Percentiles rank a stretch among this genome's conserved stretches.
phyloP scores from a whole-genome alignment of 352 stramenopile genomes.

The Phytophthora multivora region DNA sequence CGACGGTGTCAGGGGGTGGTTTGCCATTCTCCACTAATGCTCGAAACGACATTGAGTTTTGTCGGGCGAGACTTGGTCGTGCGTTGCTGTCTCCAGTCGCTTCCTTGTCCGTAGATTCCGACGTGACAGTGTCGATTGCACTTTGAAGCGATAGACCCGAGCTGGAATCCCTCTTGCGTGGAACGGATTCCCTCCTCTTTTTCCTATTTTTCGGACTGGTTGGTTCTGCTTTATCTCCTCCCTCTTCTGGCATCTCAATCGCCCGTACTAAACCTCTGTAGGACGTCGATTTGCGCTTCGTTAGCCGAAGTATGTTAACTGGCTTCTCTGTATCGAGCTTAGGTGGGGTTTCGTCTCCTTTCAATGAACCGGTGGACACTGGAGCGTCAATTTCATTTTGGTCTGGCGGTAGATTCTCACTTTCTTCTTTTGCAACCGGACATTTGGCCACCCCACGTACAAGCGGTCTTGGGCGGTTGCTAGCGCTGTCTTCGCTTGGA shows the following conservation, averaged over 20 bases:
- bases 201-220: slow-evolving; percentile 12
- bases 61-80: not conserved
- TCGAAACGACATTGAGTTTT: slow-evolving; percentile 21
- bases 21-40: slow-evolving; percentile 1
- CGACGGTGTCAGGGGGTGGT: not conserved
- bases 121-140: not conserved
- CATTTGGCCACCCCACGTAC: not conserved
- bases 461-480: not conserved
- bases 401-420: not conserved
- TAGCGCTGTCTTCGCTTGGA: not conserved
- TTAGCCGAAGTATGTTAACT: slow-evolving; percentile 9
- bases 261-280: not conserved
- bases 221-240: slow-evolving; percentile 2
- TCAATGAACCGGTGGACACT: not conserved
- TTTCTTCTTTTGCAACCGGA: too few species aligned
- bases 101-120: slow-evolving; percentile 1
- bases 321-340: not conserved
- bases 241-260: slow-evolving; percentile 7
- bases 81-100: not conserved
- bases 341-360: not conserved
- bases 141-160: not conserved
- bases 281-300: slow-evolving; percentile 27
- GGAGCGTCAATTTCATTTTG: slow-evolving; percentile 1
- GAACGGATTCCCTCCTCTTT: slow-evolving; percentile 17
- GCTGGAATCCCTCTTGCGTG: not conserved